Conservation (phyloP, 2,329 filamentous ascomycete genomes). For the Paraconiothyrium sp. region DNA sequence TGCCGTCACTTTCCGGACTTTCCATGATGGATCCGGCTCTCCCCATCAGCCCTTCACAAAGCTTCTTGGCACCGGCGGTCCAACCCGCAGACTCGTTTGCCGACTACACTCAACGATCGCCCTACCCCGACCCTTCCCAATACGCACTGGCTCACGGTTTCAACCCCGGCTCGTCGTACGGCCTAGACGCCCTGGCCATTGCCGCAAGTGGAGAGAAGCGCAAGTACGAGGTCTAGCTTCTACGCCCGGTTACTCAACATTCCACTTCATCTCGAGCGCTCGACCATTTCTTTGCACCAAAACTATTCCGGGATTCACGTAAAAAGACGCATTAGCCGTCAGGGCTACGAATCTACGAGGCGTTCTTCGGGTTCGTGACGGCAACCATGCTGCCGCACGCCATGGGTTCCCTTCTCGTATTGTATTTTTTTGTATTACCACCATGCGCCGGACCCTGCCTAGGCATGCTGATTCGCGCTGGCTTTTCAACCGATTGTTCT, state of each 20-base stretch:
- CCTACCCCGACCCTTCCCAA: conserved; percentile 41
- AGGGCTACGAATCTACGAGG: conserved; percentile 47
- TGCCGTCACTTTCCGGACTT: conserved; percentile 27
- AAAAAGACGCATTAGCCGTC: conserved; percentile 52
- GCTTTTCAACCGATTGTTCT: background rate
- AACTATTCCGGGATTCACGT: conserved; percentile 34
- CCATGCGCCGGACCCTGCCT: conserved; percentile 1
- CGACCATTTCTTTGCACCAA: conserved; percentile 14
- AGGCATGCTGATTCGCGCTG: background rate
- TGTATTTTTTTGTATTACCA: conserved; percentile 4
- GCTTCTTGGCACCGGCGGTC: conserved; percentile 38
- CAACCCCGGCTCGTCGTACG: conserved; percentile 38
- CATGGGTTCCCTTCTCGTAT: conserved; percentile 9
- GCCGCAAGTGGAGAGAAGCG: conserved; percentile 50
- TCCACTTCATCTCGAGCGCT: background rate
- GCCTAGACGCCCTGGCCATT: conserved; percentile 50
- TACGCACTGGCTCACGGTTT: conserved; percentile 37
- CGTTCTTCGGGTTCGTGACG: conserved; percentile 24
- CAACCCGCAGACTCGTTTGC: conserved; percentile 36
- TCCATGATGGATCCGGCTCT: conserved; percentile 43
- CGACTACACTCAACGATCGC: conserved; percentile 35
- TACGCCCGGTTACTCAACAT: background rate
- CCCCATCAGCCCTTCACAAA: conserved; percentile 36
- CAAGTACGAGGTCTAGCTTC: conserved; percentile 41
- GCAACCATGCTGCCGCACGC: background rate